phyloP scores from a whole-genome alignment of 1,284 basidiomycete species.

The Apiotrichum akiyoshidainum region DNA sequence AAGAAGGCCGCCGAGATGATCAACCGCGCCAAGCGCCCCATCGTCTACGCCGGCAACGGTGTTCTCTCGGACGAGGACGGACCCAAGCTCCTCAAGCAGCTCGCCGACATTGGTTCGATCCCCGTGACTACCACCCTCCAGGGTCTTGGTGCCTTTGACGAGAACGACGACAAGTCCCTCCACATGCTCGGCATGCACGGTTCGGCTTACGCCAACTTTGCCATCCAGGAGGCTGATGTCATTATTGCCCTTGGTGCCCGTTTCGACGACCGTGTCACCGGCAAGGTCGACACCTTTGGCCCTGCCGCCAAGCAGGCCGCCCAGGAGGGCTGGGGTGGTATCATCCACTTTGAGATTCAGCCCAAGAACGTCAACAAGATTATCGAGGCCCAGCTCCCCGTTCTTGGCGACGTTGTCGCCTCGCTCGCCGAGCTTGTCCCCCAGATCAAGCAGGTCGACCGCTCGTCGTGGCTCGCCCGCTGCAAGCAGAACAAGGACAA shows the following conservation, averaged over 20 bases:
- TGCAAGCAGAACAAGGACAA: slow-evolving; percentile 80
- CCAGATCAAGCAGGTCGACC: slow-evolving; percentile 62
- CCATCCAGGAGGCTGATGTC: slow-evolving; percentile 95
- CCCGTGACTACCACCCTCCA: slow-evolving; percentile 96
- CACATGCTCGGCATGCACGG: slow-evolving; percentile 99
- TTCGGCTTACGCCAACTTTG: slow-evolving; percentile 92
- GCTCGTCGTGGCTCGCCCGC: slow-evolving; percentile 76
- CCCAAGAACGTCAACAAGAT: slow-evolving; percentile 99
- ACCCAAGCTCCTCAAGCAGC: slow-evolving; percentile 74
- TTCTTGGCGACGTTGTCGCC: slow-evolving; percentile 86
- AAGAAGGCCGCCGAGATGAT: slow-evolving; percentile 83
- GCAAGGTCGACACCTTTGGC: slow-evolving; percentile 84
- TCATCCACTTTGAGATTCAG: slow-evolving; percentile 98
- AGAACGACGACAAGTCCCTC: slow-evolving; percentile 77
- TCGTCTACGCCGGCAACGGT: slow-evolving; percentile 94
- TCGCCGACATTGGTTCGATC: slow-evolving; percentile 83
- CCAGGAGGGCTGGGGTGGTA: slow-evolving; percentile 79
- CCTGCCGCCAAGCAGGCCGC: slow-evolving; percentile 87
- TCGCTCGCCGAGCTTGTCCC: slow-evolving; percentile 81
- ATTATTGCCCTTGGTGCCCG: slow-evolving; percentile 94
- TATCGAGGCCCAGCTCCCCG: slow-evolving; percentile 86
- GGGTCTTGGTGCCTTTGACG: slow-evolving; percentile 93
- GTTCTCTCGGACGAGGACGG: slow-evolving; percentile 79
- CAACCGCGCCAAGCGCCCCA: slow-evolving; percentile 82
- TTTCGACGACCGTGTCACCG: slow-evolving; percentile 98